Percentiles rank a stretch among this genome's conserved stretches.
These are phyloP conservation scores for Saccharomycopsis lassenensis DNA, from an alignment of 805 yeast species.

Conservation along the genomic window DNA sequence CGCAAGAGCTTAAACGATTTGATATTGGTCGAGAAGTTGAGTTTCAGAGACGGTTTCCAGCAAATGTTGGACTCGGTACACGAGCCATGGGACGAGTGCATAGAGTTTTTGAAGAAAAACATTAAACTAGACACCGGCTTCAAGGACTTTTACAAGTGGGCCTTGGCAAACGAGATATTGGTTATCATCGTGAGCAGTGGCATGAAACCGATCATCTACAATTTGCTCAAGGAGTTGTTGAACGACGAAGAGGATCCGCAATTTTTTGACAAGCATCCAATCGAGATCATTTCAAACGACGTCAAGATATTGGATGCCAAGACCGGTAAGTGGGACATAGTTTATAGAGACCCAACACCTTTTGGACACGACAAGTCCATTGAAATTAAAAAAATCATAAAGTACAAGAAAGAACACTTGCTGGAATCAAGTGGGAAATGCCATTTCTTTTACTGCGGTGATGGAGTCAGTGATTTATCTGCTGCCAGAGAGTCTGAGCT, in stretches of 20 bases:
- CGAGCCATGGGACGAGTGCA: slow-evolving; percentile 72
- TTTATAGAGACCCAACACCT: slow-evolving; percentile 71
- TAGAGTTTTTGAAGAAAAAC: slow-evolving; percentile 53
- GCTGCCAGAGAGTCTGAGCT: slow-evolving; percentile 95
- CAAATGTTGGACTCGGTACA: slow-evolving; percentile 67
- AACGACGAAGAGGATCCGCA: slow-evolving; percentile 67
- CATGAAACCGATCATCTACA: slow-evolving; percentile 84
- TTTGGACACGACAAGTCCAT: slow-evolving; percentile 94
- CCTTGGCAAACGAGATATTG: slow-evolving; percentile 60
- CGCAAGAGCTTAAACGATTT: slow-evolving; percentile 60
- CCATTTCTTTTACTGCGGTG: slow-evolving; percentile 85
- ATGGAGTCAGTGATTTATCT: slow-evolving; percentile 89
- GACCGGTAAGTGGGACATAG: slow-evolving; percentile 69
- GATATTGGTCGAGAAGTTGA: slow-evolving; percentile 54
- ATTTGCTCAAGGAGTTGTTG: slow-evolving; percentile 50
- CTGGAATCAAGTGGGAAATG: slow-evolving; percentile 36
- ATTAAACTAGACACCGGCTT: slow-evolving; percentile 87
- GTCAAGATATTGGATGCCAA: slow-evolving; percentile 39
- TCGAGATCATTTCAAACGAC: slow-evolving; percentile 75
- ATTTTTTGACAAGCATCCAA: slow-evolving; percentile 33
- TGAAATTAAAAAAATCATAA: slow-evolving; percentile 46
- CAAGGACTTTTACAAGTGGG: slow-evolving; percentile 70
- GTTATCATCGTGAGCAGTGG: slow-evolving; percentile 86
- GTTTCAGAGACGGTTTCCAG: slow-evolving; percentile 75
- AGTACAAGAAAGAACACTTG: slow-evolving; percentile 21